Percentiles rank a stretch among this genome's conserved stretches.
These are phyloP conservation scores for Sporobolomyces roseus DNA, from an alignment of 768 basidiomycete genomes.

Conservation along the genomic window DNA sequence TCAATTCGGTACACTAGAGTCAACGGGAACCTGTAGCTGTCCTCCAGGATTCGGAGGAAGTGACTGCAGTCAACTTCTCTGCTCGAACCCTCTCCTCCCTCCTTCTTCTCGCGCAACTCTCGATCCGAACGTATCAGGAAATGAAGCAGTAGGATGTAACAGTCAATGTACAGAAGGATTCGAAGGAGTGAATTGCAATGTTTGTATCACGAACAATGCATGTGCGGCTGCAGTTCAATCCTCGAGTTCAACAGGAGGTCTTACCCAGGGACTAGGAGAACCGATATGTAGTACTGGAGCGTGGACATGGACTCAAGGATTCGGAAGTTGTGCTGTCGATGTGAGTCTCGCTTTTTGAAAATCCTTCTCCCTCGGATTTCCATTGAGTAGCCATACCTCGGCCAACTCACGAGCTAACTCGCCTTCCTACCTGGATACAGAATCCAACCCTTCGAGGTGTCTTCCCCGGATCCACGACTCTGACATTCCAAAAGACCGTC, in stretches of 20 bases:
- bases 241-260: not conserved
- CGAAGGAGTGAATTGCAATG: constrained; percentile 64
- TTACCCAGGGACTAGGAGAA: not conserved
- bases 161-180: constrained; percentile 60
- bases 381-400: too few species aligned
- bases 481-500: constrained; percentile 75
- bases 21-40: constrained; percentile 62
- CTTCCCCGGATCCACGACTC: constrained; percentile 65
- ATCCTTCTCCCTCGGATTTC: constrained; percentile 9
- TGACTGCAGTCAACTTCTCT: constrained; percentile 65
- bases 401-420: too few species aligned
- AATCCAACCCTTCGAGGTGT: constrained; percentile 77
- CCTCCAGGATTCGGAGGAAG: constrained; percentile 75
- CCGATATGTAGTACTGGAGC: constrained; percentile 68
- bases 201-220: constrained; percentile 64
- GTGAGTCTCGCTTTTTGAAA: constrained; percentile 55
- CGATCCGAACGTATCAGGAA: constrained; percentile 23
- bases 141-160: constrained; percentile 14
- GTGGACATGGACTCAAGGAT: constrained; percentile 69
- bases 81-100: constrained; percentile 68
- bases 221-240: constrained; percentile 64
- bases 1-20: constrained; percentile 62
- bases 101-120: constrained; percentile 56
- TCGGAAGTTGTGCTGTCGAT: constrained; percentile 78
- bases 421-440: constrained; percentile 50